These are phyloP conservation scores for barley (Hordeum vulgare) DNA, from an alignment of 176 grass and related monocot species.

Conservation along the genomic window DNA sequence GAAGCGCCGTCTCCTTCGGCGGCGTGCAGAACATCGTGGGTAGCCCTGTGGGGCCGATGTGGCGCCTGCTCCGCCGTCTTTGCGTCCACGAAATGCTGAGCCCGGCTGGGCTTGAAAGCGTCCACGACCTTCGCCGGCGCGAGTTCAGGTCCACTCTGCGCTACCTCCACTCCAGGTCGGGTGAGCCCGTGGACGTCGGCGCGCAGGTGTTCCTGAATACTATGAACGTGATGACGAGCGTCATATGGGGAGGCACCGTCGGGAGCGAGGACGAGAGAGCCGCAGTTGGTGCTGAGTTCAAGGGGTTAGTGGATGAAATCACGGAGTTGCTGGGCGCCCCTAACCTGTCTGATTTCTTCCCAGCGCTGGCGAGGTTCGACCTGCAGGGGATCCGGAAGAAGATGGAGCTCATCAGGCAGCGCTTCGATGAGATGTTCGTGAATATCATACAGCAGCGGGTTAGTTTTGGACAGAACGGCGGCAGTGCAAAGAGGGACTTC, in stretches of 20 bases:
- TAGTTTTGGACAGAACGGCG: background rate
- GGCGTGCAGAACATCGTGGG: slow-evolving; percentile 49
- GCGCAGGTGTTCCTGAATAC: slow-evolving; percentile 48
- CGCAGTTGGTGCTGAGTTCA: slow-evolving; percentile 39
- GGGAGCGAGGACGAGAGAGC: slow-evolving; percentile 21
- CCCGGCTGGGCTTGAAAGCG: slow-evolving; percentile 37
- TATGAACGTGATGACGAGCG: slow-evolving; percentile 54
- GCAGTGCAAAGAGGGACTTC: slow-evolving; percentile 12
- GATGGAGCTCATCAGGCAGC: slow-evolving; percentile 12
- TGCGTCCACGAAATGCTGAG: slow-evolving; percentile 56
- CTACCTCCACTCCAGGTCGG: slow-evolving; percentile 3
- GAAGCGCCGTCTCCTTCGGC: slow-evolving; percentile 42
- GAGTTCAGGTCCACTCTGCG: slow-evolving; percentile 41
- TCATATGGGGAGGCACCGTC: slow-evolving; percentile 54
- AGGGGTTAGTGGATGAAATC: slow-evolving; percentile 45
- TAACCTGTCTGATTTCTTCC: too few relatives aligned
- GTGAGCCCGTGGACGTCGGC: slow-evolving; percentile 26
- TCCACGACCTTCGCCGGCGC: slow-evolving; percentile 29
- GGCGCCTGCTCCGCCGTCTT: slow-evolving; percentile 58
- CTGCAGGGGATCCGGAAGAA: slow-evolving; percentile 43
- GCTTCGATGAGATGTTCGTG: slow-evolving; percentile 44
- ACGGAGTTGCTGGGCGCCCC: slow-evolving; percentile 43
- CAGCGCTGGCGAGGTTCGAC: slow-evolving; percentile 45
- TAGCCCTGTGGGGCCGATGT: slow-evolving; percentile 47
- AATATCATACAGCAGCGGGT: slow-evolving; percentile 33